Evolutionary conservation across 345 rosid genomes (phyloP), one percentile per base, ranked within the genome.

Genomic region (Dimocarpus longan): DNA sequence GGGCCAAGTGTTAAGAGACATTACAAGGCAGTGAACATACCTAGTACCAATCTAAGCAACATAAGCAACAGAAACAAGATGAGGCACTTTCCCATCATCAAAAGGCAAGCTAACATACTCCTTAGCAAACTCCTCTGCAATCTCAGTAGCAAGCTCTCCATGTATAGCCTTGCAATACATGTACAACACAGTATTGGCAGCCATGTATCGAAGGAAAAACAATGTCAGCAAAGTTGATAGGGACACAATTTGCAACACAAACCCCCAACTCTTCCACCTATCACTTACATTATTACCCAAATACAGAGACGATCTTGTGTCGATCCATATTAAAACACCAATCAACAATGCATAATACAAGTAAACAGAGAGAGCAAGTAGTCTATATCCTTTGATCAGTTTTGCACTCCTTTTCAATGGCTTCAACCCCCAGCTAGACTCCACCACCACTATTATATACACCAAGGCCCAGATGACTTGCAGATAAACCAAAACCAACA

Each of bases 31-130:
- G 21, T 15, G 13, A 4, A 10, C 28, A 0, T 44, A 63, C 37
- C 12, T 24, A 62, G 22, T 12, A 19, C 10, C 76, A 26, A 44
- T 71, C 76, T 46, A 78, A 74, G 74, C 48, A 66, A 39, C 74
- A 67, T 85, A 79, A 76, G 83, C 66, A 37, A 83, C 80, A 76
- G 84, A 90, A 66, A 91, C 89, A 76, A 90, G 82, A 85, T 85
- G 90, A 81, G 95, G 94, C 62, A 82, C 93, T 86, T 95, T 93
- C 32, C 82, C 89, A 22, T 89, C 90, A 64, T 89, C 93, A 76
- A 91, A 90, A 68, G 98, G 99, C 86, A 93, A 87, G 50, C 95
- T 88, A 4, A 89, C 89, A 59, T 91, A 92, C 56, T 89, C 92
- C 57, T 86, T 78, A 0, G 91, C 87, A 80, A 92, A 88, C 76